Evolutionary conservation across 305 asterid species (phyloP).

Genomic region (Fraxinus baroniana): DNA sequence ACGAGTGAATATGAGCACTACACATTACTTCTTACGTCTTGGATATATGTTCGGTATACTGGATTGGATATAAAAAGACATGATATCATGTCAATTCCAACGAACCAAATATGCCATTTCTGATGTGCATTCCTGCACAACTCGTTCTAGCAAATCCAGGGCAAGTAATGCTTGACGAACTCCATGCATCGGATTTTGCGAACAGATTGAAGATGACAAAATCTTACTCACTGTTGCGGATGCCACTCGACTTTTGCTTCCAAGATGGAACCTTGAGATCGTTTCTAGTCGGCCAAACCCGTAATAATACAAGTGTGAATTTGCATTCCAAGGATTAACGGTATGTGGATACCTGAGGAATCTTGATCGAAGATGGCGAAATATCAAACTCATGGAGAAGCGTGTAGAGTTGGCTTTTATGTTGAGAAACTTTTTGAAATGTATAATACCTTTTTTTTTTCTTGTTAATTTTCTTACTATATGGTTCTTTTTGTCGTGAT

Average conservation of each 20-base stretch:
- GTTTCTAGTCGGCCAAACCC: background rate
- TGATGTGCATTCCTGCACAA: constrained; percentile 26
- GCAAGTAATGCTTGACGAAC: constrained; percentile 51
- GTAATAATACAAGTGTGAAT: background rate
- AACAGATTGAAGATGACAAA: constrained; percentile 51
- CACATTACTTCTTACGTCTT: background rate
- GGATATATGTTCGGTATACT: background rate
- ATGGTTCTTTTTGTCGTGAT: background rate
- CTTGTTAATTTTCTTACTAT: background rate
- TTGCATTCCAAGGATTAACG: background rate
- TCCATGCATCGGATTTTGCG: constrained; percentile 48
- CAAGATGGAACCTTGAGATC: constrained; percentile 50
- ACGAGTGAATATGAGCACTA: constrained; percentile 27
- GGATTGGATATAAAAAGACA: background rate
- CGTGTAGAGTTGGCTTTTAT: background rate
- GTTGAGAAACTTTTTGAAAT: background rate
- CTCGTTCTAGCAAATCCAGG: constrained; percentile 77
- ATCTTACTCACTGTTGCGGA: constrained; percentile 66
- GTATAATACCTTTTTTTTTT: background rate
- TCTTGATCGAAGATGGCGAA: background rate
- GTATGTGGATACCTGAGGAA: no score
- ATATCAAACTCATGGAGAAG: background rate
- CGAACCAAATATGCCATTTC: background rate
- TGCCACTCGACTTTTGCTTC: constrained; percentile 53
- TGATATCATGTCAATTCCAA: background rate